These are phyloP conservation scores for Citrus trifoliata DNA, from an alignment of 345 rosid species.

Conservation along the genomic window DNA sequence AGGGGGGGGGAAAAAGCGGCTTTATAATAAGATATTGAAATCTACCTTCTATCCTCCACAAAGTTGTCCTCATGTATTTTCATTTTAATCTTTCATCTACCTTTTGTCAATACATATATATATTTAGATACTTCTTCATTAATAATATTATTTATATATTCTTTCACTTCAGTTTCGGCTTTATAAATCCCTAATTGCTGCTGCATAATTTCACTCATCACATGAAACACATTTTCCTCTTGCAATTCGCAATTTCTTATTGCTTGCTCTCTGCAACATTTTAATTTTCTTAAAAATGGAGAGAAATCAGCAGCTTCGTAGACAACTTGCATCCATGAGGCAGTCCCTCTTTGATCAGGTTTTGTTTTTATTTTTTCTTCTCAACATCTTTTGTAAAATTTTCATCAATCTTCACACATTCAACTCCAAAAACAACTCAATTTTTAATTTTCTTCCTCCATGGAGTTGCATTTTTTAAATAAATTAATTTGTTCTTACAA, in stretches of 20 bases:
- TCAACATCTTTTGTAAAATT: not conserved
- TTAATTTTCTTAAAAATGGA: constrained; percentile 21
- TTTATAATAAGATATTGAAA: not conserved
- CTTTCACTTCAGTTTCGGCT: constrained; percentile 5
- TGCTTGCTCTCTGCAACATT: constrained; percentile 11
- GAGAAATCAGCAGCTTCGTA: constrained; percentile 36
- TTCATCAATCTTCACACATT: not conserved
- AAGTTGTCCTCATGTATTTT: too few relatives aligned
- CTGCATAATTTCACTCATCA: constrained; percentile 6
- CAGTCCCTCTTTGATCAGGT: constrained; percentile 78
- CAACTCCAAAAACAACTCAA: not conserved
- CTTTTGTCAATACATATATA: not conserved
- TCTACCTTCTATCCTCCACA: not conserved
- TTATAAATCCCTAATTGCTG: constrained; percentile 20
- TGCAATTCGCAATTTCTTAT: not conserved
- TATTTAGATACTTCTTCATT: not conserved
- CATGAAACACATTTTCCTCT: not conserved
- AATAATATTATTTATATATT: not conserved
- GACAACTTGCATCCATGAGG: constrained; percentile 51
- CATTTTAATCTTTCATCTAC: too few relatives aligned
- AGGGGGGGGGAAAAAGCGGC: too few relatives aligned
- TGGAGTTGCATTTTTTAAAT: not conserved
- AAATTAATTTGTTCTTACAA: not conserved
- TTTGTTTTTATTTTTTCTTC: not conserved
- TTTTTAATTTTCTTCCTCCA: not conserved